Conservation (phyloP, 768 basidiomycete genomes). For the Mycena vitilis region DNA sequence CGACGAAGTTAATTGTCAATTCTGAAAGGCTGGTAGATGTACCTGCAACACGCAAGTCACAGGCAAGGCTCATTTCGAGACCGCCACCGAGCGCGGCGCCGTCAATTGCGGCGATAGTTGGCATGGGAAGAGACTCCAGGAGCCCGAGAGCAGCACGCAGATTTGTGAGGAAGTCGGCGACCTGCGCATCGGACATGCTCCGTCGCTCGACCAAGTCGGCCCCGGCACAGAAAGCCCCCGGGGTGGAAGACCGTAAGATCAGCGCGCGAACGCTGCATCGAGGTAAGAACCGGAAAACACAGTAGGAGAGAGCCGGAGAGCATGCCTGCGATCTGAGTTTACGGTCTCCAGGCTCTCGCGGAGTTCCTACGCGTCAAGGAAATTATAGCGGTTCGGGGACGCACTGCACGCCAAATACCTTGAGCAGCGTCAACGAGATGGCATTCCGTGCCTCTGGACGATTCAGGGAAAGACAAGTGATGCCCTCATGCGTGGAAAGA, state of each 20-base stretch:
- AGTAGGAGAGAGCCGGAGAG: conserved; percentile 9
- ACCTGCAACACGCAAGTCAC: conserved; percentile 93
- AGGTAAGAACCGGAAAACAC: conserved; percentile 20
- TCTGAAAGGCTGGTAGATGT: conserved; percentile 25
- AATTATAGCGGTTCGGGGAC: conserved; percentile 21
- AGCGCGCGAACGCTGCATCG: conserved; percentile 75
- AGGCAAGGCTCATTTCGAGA: conserved; percentile 86
- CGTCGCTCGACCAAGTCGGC: conserved; percentile 90
- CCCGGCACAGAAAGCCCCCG: conserved; percentile 90
- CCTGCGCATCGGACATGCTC: conserved; percentile 81
- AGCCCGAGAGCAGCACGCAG: conserved; percentile 77
- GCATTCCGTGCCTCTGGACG: conserved; percentile 89
- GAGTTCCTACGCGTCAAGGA: conserved; percentile 65
- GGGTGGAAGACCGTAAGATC: conserved; percentile 82
- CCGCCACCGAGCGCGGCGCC: conserved; percentile 96
- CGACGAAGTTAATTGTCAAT: background rate
- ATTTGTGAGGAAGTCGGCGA: conserved; percentile 81
- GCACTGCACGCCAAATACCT: conserved; percentile 51
- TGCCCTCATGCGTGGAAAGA: conserved; percentile 66
- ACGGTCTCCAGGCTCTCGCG: conserved; percentile 74
- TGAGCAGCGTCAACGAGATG: conserved; percentile 78
- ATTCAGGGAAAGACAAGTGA: conserved; percentile 82
- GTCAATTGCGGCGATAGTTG: conserved; percentile 93
- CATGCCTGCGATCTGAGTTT: conserved; percentile 74
- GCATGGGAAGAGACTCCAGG: conserved; percentile 87